Evolutionary conservation across 352 stramenopile species (phyloP).

Genomic region (Pythium dissimile): DNA sequence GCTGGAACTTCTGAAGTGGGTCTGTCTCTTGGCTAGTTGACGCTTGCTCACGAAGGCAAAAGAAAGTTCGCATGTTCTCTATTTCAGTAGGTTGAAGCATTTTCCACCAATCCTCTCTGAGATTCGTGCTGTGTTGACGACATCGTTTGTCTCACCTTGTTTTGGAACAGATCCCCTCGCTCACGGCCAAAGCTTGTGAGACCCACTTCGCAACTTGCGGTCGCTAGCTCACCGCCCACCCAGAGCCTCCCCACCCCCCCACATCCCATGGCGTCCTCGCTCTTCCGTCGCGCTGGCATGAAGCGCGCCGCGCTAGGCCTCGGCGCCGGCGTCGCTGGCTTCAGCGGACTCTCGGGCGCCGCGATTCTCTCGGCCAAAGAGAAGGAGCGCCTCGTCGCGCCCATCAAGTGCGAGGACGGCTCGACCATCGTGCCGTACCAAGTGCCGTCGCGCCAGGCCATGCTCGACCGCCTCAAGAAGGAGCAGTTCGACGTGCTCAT

Average conservation of each 20-base stretch:
- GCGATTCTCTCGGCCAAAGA: constrained; percentile 77
- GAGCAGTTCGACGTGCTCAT: constrained; percentile 93
- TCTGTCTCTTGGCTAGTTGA: constrained; percentile 1
- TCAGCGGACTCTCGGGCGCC: constrained; percentile 49
- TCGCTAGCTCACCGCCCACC: constrained; percentile 1
- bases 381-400: constrained; percentile 58
- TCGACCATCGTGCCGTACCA: constrained; percentile 84
- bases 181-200: not conserved
- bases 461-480: constrained; percentile 80
- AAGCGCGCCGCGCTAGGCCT: constrained; percentile 55
- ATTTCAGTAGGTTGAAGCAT: not conserved
- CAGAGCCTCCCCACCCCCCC: not conserved
- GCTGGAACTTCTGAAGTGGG: not conserved
- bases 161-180: constrained; percentile 12
- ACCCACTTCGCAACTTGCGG: constrained; percentile 26
- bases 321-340: constrained; percentile 40
- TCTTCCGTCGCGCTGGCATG: constrained; percentile 46
- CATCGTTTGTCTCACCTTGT: constrained; percentile 13
- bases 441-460: constrained; percentile 56
- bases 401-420: constrained; percentile 82
- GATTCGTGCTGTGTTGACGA: not conserved
- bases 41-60: not conserved
- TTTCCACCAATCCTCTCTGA: constrained; percentile 9
- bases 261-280: constrained; percentile 64
- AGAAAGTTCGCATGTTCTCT: constrained; percentile 1